Evolutionary conservation across 352 stramenopile genomes (phyloP).

Genomic region (Phytophthora colocasiae): DNA sequence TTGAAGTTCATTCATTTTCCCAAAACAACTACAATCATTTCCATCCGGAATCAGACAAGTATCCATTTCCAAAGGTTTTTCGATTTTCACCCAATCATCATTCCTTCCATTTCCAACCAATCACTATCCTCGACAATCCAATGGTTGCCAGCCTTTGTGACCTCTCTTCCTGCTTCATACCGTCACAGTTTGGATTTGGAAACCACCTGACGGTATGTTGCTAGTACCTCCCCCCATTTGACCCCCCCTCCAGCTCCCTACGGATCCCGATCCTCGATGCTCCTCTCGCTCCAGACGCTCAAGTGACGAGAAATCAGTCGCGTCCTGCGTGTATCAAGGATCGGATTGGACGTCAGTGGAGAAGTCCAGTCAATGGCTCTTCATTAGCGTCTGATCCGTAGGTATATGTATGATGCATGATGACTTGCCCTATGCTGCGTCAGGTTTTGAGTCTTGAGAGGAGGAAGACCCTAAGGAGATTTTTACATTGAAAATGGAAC

Average conservation of each 20-base stretch:
- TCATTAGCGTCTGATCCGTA: slow-evolving; percentile 65
- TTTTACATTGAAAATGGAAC: no score
- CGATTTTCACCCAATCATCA: background rate
- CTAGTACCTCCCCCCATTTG: background rate
- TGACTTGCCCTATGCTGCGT: slow-evolving; percentile 43
- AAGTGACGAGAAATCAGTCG: slow-evolving; percentile 47
- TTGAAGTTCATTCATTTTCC: background rate
- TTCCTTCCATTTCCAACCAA: background rate
- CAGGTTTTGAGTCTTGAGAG: slow-evolving; percentile 2
- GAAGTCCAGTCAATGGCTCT: slow-evolving; percentile 5
- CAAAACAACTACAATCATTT: background rate
- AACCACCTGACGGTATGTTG: slow-evolving; percentile 82
- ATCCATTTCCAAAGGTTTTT: background rate
- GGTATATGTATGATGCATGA: slow-evolving; percentile 86
- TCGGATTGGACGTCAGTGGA: slow-evolving; percentile 60
- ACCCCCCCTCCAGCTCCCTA: slow-evolving; percentile 10
- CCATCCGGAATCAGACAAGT: background rate
- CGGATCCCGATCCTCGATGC: slow-evolving; percentile 49
- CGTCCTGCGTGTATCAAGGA: slow-evolving; percentile 85
- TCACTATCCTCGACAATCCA: slow-evolving; percentile 17
- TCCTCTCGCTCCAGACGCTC: slow-evolving; percentile 30
- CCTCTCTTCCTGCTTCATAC: background rate
- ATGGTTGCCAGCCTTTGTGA: slow-evolving; percentile 23
- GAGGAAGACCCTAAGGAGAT: background rate
- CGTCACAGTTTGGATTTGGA: slow-evolving; percentile 85